Base-by-base conservation (phyloP, 805 yeast genomes). In the Kazachstania bromeliacearum region DNA sequence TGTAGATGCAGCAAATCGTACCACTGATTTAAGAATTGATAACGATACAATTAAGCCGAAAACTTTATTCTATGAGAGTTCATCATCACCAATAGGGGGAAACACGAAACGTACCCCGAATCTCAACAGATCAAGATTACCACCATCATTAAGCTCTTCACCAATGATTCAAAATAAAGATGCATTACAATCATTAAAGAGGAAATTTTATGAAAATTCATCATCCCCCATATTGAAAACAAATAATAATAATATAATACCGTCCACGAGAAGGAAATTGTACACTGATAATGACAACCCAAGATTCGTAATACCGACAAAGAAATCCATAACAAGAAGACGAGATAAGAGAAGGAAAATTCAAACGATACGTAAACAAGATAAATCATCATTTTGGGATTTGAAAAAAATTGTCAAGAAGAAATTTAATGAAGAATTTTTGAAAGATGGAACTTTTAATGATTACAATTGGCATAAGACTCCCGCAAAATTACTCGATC, bases 381-480 rank as follows among this genome's bases (percentile, higher is more conserved):
- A 33, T 13, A 26, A 17, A 12, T 13, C 17, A 5, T n/a, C 14
- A 9, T 24, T 23, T 16, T 55, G 61, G 61, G 55, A 55, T 23
- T 50, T 56, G 33, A 44, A 44, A 18, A 43, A 40, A 19, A 38
- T 46, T 9, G 43, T 52, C 17, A 41, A 44, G 10, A 31, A 39
- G 18, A 46, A 43, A 28, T 55, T 50, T 28, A 28, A 41, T 28
- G 44, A 48, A 8, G 39, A 42, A 26, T 18, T 52, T 18, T 48
- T 53, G 12, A 34, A 42, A 7, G 33, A 33, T 15, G 6, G 20
- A 12, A 43, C 41, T 30, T 43, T 43, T 30, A 46, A 46, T 19
- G 40, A 49, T 15, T 43, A 42, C 31, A 44, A 41, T 18, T 56
- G 59, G 61, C 45, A 39, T 25, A 39, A 38, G 26, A 53, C 52